Base-by-base conservation (phyloP, 257 asterid genomes). In the Przewalskia tangutica region DNA sequence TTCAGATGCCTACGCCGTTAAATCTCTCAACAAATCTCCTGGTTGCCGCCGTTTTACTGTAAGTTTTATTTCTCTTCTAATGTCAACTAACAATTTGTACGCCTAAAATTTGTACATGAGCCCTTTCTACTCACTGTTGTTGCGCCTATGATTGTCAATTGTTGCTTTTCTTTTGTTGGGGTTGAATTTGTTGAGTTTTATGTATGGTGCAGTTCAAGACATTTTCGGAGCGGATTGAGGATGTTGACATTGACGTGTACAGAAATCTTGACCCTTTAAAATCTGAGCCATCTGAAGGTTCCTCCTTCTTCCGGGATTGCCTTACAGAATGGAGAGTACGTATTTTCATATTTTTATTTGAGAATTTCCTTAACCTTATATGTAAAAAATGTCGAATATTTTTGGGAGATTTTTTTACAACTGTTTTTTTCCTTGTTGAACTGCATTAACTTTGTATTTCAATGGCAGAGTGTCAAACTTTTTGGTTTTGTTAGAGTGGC, bases 1-100 rank as follows among this genome's bases (percentile, higher is more conserved):
- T 38, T 89, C 92, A 12, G 92, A 89, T 1, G 93, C 94, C 71
- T 86, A 83, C 62, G 94, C 91, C 2, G 97, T 94, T 13, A 94
- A 95, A 88, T 92, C 97, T 42, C 96, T 92, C 81, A 94, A 94
- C 80, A 88, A 81, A 55, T 86, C 88, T 50, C 12, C 89, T 7
- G 95, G 97, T 42, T 86, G 93, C 81, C 92, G 90, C 80, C 97
- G 96, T 42, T 95, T 95, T 85, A 89, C 86, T 17, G 98, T 95
- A 91, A 89, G 96, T 3, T 38, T 5, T 38, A 0, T 38, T 2
- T 38, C 42, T 38, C 42, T 38, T 38, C 42, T 38, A 27, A 27
- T 27, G 32, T 27, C 32, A 27, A 27, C 32, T 27, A 27, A 27
- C 1, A 27, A 27, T 23, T 48, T 12, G 38, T 73, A 46, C 38